A percentile compares a stretch with the other conserved stretches of the same genome.
Evolutionary conservation across 2,329 filamentous ascomycete genomes (phyloP).

Genomic region (Alternaria triticimaculans): DNA sequence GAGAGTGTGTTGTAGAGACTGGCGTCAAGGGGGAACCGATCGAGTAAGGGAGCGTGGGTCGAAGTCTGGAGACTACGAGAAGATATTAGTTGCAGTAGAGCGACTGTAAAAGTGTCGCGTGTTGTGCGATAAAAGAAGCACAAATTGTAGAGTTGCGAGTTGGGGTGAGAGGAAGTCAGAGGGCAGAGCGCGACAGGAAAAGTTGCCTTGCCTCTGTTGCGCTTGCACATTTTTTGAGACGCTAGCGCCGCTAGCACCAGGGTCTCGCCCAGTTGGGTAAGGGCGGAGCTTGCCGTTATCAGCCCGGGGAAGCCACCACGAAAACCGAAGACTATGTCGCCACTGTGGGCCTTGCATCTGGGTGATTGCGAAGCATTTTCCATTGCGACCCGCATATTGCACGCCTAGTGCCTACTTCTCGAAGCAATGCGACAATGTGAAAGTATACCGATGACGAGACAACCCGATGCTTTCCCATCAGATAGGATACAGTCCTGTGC

Average conservation of each 20-base stretch:
- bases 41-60: constrained; percentile 28
- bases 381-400: not conserved
- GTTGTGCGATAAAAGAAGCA: constrained; percentile 26
- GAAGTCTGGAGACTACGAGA: constrained; percentile 17
- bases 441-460: not conserved
- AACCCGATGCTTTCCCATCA: not conserved
- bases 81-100: constrained; percentile 27
- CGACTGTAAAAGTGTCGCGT: constrained; percentile 35
- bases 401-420: not conserved
- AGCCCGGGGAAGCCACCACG: constrained; percentile 9
- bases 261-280: constrained; percentile 13
- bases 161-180: constrained; percentile 22
- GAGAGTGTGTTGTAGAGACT: constrained; percentile 41
- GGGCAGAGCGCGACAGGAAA: constrained; percentile 28
- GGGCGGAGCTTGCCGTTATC: constrained; percentile 10
- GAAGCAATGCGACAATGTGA: not conserved
- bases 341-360: constrained; percentile 1
- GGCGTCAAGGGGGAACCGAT: constrained; percentile 33
- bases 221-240: constrained; percentile 28
- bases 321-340: constrained; percentile 8
- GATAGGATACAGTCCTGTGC: not conserved
- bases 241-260: constrained; percentile 13
- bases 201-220: constrained; percentile 33
- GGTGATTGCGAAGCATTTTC: not conserved
- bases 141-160: constrained; percentile 23